phyloP scores from a whole-genome alignment of 441 rosid genomes.

The Pelargonium cotyledonis region DNA sequence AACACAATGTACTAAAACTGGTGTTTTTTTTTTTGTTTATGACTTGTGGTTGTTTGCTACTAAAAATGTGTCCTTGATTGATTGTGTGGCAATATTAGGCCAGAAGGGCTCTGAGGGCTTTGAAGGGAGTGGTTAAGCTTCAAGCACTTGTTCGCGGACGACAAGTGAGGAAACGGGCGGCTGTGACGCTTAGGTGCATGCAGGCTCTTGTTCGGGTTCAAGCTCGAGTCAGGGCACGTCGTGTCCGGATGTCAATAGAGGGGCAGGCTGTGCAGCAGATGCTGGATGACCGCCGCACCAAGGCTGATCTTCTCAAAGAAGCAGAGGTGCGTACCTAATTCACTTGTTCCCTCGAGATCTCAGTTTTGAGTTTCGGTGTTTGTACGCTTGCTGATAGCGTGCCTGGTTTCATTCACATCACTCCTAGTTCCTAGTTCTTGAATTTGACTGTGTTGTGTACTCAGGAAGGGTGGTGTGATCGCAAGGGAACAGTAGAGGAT shows the following conservation, averaged over 20 bases:
- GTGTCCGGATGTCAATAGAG: constrained; percentile 72
- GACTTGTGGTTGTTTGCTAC: too few species aligned
- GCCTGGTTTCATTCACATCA: background rate
- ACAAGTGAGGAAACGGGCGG: constrained; percentile 95
- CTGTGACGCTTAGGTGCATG: constrained; percentile 88
- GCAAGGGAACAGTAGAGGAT: constrained; percentile 1
- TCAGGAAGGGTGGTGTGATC: constrained; percentile 50
- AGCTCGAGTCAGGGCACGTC: constrained; percentile 87
- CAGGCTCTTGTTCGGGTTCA: constrained; percentile 95
- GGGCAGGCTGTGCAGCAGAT: constrained; percentile 82
- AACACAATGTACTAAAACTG: background rate
- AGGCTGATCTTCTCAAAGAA: constrained; percentile 63
- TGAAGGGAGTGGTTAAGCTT: constrained; percentile 88
- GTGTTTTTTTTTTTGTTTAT: too few species aligned
- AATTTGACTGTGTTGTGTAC: background rate
- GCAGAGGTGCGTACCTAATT: constrained; percentile 50
- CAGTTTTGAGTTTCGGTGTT: too few species aligned
- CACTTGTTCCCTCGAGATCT: too few species aligned
- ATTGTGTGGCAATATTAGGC: constrained; percentile 37
- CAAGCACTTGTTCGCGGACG: constrained; percentile 95
- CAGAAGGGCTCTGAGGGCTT: constrained; percentile 79
- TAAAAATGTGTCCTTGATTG: background rate
- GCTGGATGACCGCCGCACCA: constrained; percentile 51
- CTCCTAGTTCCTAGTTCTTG: background rate
- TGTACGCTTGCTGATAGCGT: background rate